A percentile compares a stretch with the other conserved stretches of the same genome.
These are phyloP conservation scores for Penicillium bovifimosum DNA, from an alignment of 495 filamentous ascomycete species.

Conservation along the genomic window DNA sequence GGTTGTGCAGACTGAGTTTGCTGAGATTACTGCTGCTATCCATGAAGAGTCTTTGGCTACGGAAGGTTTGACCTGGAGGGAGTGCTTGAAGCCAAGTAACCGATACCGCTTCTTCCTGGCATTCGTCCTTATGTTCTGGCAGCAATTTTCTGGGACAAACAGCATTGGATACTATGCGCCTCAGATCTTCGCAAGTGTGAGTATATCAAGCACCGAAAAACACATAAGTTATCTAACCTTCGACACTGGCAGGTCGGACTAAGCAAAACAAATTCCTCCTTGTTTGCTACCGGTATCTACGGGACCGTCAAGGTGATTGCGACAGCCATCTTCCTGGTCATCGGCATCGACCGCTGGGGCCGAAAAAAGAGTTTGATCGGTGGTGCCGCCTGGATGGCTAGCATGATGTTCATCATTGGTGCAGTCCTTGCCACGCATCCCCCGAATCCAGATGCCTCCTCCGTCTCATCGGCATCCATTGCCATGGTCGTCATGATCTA, in stretches of 20 bases:
- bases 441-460: slow-evolving; percentile 22
- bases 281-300: slow-evolving; percentile 50
- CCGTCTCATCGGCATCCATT: slow-evolving; percentile 36
- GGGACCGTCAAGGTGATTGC: slow-evolving; percentile 50
- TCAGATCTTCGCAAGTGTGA: slow-evolving; percentile 42
- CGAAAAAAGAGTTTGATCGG: slow-evolving; percentile 61
- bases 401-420: slow-evolving; percentile 74
- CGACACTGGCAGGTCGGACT: slow-evolving; percentile 26
- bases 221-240: background rate
- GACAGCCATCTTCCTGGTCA: slow-evolving; percentile 57
- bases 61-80: slow-evolving; percentile 37
- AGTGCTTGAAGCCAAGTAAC: slow-evolving; percentile 35
- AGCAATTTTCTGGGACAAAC: slow-evolving; percentile 51
- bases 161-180: slow-evolving; percentile 48
- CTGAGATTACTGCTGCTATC: slow-evolving; percentile 52
- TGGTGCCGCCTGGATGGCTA: slow-evolving; percentile 61
- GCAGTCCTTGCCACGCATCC: slow-evolving; percentile 52
- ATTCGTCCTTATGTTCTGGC: slow-evolving; percentile 47
- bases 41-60: slow-evolving; percentile 36
- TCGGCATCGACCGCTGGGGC: slow-evolving; percentile 65
- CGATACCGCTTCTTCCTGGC: slow-evolving; percentile 39
- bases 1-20: slow-evolving; percentile 49
- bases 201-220: background rate
- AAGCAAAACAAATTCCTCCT: slow-evolving; percentile 35
- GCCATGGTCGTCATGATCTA: slow-evolving; percentile 52